Base-by-base conservation (phyloP, 768 basidiomycete species). In the Tulasnella sp. region DNA sequence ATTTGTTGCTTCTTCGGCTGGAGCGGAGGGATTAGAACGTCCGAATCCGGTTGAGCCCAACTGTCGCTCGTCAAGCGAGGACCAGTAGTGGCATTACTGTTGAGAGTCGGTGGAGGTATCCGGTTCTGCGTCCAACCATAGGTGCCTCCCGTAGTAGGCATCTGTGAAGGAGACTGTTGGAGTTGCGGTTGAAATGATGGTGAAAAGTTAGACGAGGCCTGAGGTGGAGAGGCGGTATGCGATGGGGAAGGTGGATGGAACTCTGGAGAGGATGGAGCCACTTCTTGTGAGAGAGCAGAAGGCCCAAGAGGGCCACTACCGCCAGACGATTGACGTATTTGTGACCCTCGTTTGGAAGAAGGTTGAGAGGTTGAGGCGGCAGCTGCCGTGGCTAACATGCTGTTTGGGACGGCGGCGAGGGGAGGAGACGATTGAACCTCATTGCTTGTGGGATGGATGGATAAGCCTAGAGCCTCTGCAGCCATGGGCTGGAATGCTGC, bases 191-290 rank as follows among this genome's bases (percentile, higher is more conserved):
- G 37, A 52, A 31, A 54, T 58, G 25, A 49, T 11, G 73, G 73
- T n/a, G 58, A 54, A 36, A 76, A 76, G 25, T 39, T 39, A 19
- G 67, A 42, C 15, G 67, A 34, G 15, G 67, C 38, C 12, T 64
- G 67, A 2, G 75, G 75, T 31, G 75, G 75, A 45, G 75, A 76
- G 22, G 75, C 75, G 22, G 75, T 76, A 70, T 76, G 75, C 11
- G 75, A 69, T 7, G 75, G 75, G 22, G 75, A 76, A 19, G 75
- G 75, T 29, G 75, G 75, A 68, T 68, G 34, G 52, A 64, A 64
- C 31, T 64, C 58, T 64, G 58, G 58, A 4, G 75, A 12, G 45
- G 39, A 29, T 12, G 73, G 52, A 9, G 29, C 42, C 42, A 58
- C 73, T 67, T 74, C 73, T 74, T 58, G 73, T 15, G 73, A 54